A percentile compares a stretch with the other conserved stretches of the same genome.
Evolutionary conservation across 768 basidiomycete species (phyloP).

Genomic region (Hericium alpestre): DNA sequence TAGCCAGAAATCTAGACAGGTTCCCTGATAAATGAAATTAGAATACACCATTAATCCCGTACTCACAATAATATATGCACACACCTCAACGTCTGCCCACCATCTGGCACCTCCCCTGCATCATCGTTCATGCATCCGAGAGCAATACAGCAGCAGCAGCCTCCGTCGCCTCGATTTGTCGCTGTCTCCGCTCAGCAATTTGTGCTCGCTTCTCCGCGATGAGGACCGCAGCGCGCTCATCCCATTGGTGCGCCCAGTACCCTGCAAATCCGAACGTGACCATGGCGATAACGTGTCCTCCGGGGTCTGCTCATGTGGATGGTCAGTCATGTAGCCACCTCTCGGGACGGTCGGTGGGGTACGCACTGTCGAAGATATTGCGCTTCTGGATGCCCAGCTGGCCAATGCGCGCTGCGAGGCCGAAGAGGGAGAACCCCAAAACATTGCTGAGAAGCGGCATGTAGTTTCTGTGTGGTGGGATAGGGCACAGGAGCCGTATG

Average conservation of each 20-base stretch:
- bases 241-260: conserved; percentile 66
- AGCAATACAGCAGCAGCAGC: conserved; percentile 5
- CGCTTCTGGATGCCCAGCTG: conserved; percentile 81
- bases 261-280: conserved; percentile 61
- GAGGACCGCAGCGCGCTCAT: conserved; percentile 48
- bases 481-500: background rate
- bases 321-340: background rate
- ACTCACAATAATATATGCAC: too few relatives aligned
- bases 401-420: conserved; percentile 73
- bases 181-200: conserved; percentile 41
- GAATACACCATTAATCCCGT: too few relatives aligned
- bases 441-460: conserved; percentile 64
- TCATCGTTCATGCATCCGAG: too few relatives aligned
- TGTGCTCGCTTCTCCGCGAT: conserved; percentile 54
- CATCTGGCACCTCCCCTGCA: too few relatives aligned
- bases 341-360: background rate
- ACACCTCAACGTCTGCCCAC: too few relatives aligned
- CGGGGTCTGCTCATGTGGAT: conserved; percentile 41
- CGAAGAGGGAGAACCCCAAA: conserved; percentile 71
- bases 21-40: too few relatives aligned
- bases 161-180: conserved; percentile 23
- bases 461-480: conserved; percentile 4
- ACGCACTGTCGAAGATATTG: conserved; percentile 72
- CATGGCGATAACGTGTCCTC: conserved; percentile 61
- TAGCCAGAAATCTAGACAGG: too few relatives aligned